A percentile compares a stretch with the other conserved stretches of the same genome.
phyloP scores from a whole-genome alignment of 2,329 filamentous ascomycete species.

The Fusarium hainanense region DNA sequence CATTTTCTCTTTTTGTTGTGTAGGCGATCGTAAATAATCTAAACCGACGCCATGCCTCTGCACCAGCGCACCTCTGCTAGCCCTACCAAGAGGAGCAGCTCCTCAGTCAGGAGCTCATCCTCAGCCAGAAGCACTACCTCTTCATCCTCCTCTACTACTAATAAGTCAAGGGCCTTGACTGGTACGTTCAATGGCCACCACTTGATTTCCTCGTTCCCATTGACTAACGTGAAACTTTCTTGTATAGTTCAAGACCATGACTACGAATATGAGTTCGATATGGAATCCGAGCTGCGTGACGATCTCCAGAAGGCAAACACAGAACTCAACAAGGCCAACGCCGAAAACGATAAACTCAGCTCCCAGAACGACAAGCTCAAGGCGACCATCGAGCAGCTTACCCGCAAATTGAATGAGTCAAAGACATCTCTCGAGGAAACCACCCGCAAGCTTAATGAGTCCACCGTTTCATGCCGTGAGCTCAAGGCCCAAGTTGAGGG shows the following conservation, averaged over 20 bases:
- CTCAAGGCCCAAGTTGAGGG: constrained; percentile 45
- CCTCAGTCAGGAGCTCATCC: constrained; percentile 39
- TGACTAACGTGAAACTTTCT: constrained; percentile 30
- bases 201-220: constrained; percentile 10
- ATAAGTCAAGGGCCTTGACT: constrained; percentile 40
- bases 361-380: constrained; percentile 47
- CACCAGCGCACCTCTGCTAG: constrained; percentile 46
- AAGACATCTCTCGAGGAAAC: constrained; percentile 36
- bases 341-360: constrained; percentile 46
- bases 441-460: constrained; percentile 32
- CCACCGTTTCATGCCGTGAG: constrained; percentile 40
- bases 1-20: constrained; percentile 34
- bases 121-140: constrained; percentile 28
- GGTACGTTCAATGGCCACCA: constrained; percentile 35
- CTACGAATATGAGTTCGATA: constrained; percentile 43
- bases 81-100: constrained; percentile 44
- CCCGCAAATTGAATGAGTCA: constrained; percentile 47
- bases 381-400: constrained; percentile 44
- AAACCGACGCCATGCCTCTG: constrained; percentile 45
- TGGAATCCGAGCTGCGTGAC: constrained; percentile 40
- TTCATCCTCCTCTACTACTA: constrained; percentile 26
- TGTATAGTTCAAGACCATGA: constrained; percentile 38
- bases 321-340: constrained; percentile 45
- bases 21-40: constrained; percentile 37
- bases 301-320: constrained; percentile 47